Conservation (phyloP, 1,284 basidiomycete genomes). For the Microbotryum violaceum region DNA sequence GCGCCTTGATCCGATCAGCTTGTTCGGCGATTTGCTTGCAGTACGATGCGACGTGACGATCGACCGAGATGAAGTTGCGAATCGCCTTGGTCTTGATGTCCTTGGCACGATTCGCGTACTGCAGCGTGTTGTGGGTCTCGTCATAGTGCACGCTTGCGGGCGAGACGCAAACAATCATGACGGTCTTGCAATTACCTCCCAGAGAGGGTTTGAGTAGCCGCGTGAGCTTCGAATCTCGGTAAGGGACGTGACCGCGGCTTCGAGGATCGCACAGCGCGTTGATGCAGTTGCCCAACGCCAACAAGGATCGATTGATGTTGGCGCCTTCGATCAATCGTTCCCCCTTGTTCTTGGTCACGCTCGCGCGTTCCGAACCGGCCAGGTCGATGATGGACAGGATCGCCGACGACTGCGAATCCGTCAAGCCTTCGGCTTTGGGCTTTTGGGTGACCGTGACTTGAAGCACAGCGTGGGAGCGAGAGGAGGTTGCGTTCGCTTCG, state of each 20-base stretch:
- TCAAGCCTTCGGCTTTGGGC: constrained; percentile 50
- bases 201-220: constrained; percentile 91
- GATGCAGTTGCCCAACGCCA: constrained; percentile 92
- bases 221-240: constrained; percentile 93
- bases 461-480: constrained; percentile 89
- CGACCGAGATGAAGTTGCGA: constrained; percentile 84
- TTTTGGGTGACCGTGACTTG: constrained; percentile 84
- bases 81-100: constrained; percentile 91
- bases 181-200: constrained; percentile 94
- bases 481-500: constrained; percentile 87
- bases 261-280: constrained; percentile 86
- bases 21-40: constrained; percentile 39
- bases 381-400: constrained; percentile 94
- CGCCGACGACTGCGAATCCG: constrained; percentile 70
- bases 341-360: constrained; percentile 92
- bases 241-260: constrained; percentile 77
- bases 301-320: constrained; percentile 93
- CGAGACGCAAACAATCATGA: constrained; percentile 83
- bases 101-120: constrained; percentile 91
- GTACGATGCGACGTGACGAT: constrained; percentile 85
- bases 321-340: constrained; percentile 94
- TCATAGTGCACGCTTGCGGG: constrained; percentile 91
- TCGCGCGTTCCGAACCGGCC: constrained; percentile 88
- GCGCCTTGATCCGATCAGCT: constrained; percentile 26
- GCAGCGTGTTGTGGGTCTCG: constrained; percentile 91